These are phyloP conservation scores for Arthrinium puccinioides DNA, from an alignment of 2,329 filamentous ascomycete species.

Conservation along the genomic window DNA sequence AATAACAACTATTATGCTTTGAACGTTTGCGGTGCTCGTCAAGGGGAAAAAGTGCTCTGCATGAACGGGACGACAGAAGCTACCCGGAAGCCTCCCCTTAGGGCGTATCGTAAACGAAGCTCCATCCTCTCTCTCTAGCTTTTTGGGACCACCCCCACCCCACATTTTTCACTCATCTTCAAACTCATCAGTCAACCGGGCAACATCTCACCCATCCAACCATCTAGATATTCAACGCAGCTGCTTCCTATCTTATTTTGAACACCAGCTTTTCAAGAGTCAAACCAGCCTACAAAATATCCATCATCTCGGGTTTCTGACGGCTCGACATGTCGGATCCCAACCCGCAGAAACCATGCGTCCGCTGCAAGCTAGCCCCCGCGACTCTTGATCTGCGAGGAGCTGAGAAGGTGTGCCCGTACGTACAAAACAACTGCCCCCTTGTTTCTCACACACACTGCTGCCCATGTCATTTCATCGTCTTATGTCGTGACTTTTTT, in stretches of 20 bases:
- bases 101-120: too few species aligned
- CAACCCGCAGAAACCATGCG: conserved; percentile 11
- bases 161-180: too few species aligned
- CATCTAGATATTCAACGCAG: background rate
- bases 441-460: background rate
- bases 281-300: background rate
- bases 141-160: too few species aligned
- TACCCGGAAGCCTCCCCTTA: too few species aligned
- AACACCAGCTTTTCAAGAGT: background rate
- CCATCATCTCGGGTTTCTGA: background rate
- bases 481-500: background rate
- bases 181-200: conserved; percentile 1
- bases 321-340: background rate
- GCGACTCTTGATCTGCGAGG: conserved; percentile 20
- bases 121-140: too few species aligned
- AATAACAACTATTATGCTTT: too few species aligned
- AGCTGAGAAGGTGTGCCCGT: conserved; percentile 21
- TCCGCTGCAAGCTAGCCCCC: conserved; percentile 23
- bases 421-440: conserved; percentile 2
- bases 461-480: conserved; percentile 6
- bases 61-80: too few species aligned
- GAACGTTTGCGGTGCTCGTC: too few species aligned
- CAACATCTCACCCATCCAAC: background rate
- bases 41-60: too few species aligned
- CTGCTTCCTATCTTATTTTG: background rate